Evolutionary conservation across 495 filamentous ascomycete species (phyloP), one percentile per base, ranked within the genome.

Genomic region (Xanthoparmelia taractica): DNA sequence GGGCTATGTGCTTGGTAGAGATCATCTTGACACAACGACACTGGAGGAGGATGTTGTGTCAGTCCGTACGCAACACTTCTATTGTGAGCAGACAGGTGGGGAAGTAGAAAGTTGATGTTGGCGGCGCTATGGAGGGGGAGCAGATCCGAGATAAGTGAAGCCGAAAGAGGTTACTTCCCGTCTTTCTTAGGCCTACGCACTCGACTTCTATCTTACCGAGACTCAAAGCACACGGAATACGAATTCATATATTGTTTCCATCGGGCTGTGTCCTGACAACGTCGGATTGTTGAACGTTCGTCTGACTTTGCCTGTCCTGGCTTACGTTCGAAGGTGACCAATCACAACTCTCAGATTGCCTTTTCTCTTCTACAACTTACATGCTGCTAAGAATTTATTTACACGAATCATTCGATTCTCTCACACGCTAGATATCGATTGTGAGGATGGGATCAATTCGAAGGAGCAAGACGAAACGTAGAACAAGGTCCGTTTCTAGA

Each of bases 381-480:
- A n/a, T 8, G 25, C 23, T 8, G 25, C 18, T 31, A 31, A 37
- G 33, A n/a, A 31, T 0, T 43, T 20, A 43, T 59, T 40, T 25
- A 1, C 45, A 48, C n/a, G 10, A 23, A 23, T 10, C 45, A 48
- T 8, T 11, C n/a, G 2, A 15, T 12, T 40, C 8, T 41, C 40
- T 18, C 40, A 18, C 40, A 2, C 13, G 6, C 4, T 15, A 17
- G 15, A 18, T 41, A 41, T 41, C 23, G 20, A 47, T 50, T 27
- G n/a, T n/a, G 37, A 76, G 72, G 57, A 86, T 86, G 83, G 83
- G 82, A 61, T 73, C 81, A 54, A 73, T 80, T 56, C 76, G 83
- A n/a, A n/a, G n/a, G n/a, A n/a, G n/a, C 61, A 86, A 85, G 74
- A 84, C 77, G 27, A 86, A 84, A 75, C 80, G 82, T 64, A 73